Evolutionary conservation across 495 filamentous ascomycete genomes (phyloP).

Genomic region (Pyronema domesticum): DNA sequence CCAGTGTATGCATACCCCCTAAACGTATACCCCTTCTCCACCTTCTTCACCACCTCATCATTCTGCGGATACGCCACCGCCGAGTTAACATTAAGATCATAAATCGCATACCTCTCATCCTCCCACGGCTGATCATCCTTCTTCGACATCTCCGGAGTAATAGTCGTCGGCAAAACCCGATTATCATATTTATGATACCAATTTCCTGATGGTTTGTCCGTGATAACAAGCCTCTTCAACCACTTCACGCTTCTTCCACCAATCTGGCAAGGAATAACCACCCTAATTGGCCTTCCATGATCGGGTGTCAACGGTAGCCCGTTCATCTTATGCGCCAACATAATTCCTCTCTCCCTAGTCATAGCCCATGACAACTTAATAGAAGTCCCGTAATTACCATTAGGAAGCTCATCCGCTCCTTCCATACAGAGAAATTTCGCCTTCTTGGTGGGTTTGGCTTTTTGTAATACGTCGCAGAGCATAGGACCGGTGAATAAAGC

Average conservation of each 20-base stretch:
- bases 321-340: conserved; percentile 89
- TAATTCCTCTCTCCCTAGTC: conserved; percentile 68
- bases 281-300: conserved; percentile 70
- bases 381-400: conserved; percentile 80
- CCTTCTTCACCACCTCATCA: conserved; percentile 47
- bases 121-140: conserved; percentile 63
- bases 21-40: conserved; percentile 34
- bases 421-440: conserved; percentile 88
- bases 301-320: conserved; percentile 69
- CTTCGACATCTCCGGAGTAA: conserved; percentile 65
- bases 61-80: conserved; percentile 69
- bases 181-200: conserved; percentile 98
- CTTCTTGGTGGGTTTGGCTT: conserved; percentile 47
- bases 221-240: conserved; percentile 71
- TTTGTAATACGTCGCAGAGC: conserved; percentile 53
- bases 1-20: conserved; percentile 83
- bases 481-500: conserved; percentile 75
- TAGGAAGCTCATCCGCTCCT: conserved; percentile 77
- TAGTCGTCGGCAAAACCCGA: conserved; percentile 73
- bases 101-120: conserved; percentile 89
- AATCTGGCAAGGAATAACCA: conserved; percentile 83
- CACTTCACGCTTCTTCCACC: conserved; percentile 92
- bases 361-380: conserved; percentile 78
- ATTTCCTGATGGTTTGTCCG: conserved; percentile 64
- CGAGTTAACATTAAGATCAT: conserved; percentile 80